Base-by-base conservation (phyloP, 768 basidiomycete genomes). In the Mycena floridula region DNA sequence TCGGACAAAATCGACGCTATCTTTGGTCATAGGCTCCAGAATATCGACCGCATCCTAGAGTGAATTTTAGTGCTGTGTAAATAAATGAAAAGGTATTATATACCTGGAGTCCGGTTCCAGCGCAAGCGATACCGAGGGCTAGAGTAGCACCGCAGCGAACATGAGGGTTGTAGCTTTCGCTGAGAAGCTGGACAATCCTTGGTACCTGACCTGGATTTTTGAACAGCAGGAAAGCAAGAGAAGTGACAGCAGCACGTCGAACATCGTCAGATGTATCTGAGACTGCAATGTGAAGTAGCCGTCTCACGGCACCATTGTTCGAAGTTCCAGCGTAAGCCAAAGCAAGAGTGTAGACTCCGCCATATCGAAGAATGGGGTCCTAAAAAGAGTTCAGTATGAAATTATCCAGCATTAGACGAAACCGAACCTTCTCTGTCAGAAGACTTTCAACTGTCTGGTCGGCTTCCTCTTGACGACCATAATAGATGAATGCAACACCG, bases 211-310 rank as follows among this genome's bases (percentile, higher is more conserved):
- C 77, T 11, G 96, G 94, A 61, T 89, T 96, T 67, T 97, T 92
- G 79, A 95, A 99, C 23, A 99, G 77, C 45, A 99, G 71, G 72
- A 99, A 98, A 0, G 96, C 92, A 32, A 99, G 76, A 11, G 90
- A 83, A 11, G 92, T 97, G 37, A 99, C 96, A 27, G 96, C 96
- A 5, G 96, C 95, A 47, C 96, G 76, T 50, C 96, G 81, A 18
- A 99, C 96, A 61, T 98, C 96, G 56, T 98, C 94, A 12, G 89
- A 95, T 5, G 93, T 96, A 61, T 99, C 96, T 9, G 95, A 98
- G 26, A 99, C 96, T 18, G 96, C 96, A 28, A 97, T 89, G 56
- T 98, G 95, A 24, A 99, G 68, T 12, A 98, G 72, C 60, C 86
- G 82, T 42, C 93, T 83, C 52, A 97, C 84, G 3, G 95, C 95